Evolutionary conservation across 2,329 filamentous ascomycete species (phyloP), one percentile per base, ranked within the genome.

Genomic region (Ophiostoma himal-ulmi): DNA sequence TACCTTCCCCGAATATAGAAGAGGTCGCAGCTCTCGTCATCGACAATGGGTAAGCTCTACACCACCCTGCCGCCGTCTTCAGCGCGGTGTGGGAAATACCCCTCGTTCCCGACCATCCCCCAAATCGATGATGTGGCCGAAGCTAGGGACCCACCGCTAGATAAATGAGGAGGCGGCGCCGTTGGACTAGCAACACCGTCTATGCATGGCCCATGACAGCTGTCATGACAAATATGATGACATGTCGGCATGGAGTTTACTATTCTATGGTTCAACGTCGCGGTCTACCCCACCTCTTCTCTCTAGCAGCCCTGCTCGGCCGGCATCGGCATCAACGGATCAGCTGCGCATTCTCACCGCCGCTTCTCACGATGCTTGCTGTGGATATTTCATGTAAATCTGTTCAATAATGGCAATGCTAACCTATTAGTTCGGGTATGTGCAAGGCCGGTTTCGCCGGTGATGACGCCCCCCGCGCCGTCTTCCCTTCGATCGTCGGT

Each of bases 371-470:
- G 44, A 17, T 48, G 44, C n/a, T 65, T 70, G 69, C 52, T 13
- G 7, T 26, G 26, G 6, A 17, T 41, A 36, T 10, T 54, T n/a
- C 26, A 22, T 60, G 3, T 4, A 64, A 17, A 2, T 17, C 48
- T 36, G 44, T 30, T 30, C 44, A 57, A 13, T 64, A 26, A 62
- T 60, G 3, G 3, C n/a, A 60, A 34, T 73, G 68, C 83, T 85
- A 76, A 85, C 80, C 76, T 76, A 72, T 79, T 83, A 98, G 94
- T 91, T 98, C 95, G 85, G 95, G 95, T 90, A 98, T 99, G 95
- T 99, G 95, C 88, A 99, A 99, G 89, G 95, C 95, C 91, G 95
- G 95, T 94, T 99, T 99, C 86, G 95, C 95, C 88, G 95, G 95
- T 93, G 95, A 99, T 82, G 95, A 99, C 91, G 95, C 95, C 86